phyloP scores from a whole-genome alignment of 257 asterid species.

The Scutellaria baicalensis region DNA sequence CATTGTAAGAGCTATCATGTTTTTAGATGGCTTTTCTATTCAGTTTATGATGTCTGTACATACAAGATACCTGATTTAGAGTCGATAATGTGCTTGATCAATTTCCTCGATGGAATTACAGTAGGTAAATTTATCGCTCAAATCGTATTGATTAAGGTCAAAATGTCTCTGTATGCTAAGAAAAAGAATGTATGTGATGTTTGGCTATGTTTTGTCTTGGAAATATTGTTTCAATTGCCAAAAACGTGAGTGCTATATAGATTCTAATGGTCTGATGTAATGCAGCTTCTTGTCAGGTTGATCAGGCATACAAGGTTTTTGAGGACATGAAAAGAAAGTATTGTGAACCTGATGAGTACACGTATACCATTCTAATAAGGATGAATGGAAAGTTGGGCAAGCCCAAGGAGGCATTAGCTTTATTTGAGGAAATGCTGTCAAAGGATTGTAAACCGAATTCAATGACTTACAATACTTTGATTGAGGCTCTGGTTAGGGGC shows the following conservation, averaged over 20 bases:
- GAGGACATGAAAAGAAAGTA: slow-evolving; percentile 79
- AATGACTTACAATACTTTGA: slow-evolving; percentile 79
- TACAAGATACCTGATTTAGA: neutral
- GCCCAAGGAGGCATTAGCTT: slow-evolving; percentile 51
- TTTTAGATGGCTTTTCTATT: neutral
- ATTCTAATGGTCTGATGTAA: slow-evolving; percentile 58
- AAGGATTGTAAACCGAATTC: slow-evolving; percentile 66
- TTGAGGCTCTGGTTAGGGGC: slow-evolving; percentile 66
- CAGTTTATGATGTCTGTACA: neutral
- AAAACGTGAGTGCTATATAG: slow-evolving; percentile 5
- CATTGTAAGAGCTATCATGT: neutral
- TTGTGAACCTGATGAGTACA: slow-evolving; percentile 77
- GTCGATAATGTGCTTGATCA: neutral
- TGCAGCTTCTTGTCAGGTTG: slow-evolving; percentile 74
- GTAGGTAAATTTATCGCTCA: neutral
- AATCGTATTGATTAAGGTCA: neutral
- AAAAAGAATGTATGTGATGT: neutral
- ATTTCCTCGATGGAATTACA: neutral
- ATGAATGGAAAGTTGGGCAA: slow-evolving; percentile 72
- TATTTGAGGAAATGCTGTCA: slow-evolving; percentile 75
- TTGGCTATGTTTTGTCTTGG: neutral
- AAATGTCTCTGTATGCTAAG: neutral
- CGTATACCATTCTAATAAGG: slow-evolving; percentile 77
- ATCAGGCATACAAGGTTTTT: slow-evolving; percentile 52
- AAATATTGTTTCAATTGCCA: neutral